A percentile compares a stretch with the other conserved stretches of the same genome.
Evolutionary conservation across 2,329 filamentous ascomycete species (phyloP).

Genomic region (Alternaria tenuissima): DNA sequence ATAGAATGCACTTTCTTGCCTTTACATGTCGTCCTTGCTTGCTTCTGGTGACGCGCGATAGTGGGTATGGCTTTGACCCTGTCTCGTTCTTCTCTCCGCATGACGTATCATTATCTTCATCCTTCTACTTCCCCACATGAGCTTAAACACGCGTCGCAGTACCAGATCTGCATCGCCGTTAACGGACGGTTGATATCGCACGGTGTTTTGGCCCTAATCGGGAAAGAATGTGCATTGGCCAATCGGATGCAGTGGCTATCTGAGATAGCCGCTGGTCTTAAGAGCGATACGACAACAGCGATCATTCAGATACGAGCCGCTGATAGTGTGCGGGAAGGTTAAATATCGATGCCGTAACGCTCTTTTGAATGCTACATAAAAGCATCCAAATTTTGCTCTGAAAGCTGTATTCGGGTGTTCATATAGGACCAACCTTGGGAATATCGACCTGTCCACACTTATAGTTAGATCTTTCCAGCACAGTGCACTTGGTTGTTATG

Average conservation of each 20-base stretch:
- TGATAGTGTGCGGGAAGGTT: not conserved
- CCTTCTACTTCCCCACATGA: not conserved
- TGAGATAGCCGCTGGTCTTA: not conserved
- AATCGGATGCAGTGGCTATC: slow-evolving; percentile 1
- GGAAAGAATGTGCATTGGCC: slow-evolving; percentile 21
- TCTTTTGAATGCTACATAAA: not conserved
- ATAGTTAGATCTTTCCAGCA: not conserved
- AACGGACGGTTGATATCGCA: slow-evolving; percentile 11
- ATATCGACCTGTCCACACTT: not conserved
- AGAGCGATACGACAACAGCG: not conserved
- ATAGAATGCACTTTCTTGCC: slow-evolving; percentile 1
- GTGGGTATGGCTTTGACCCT: not conserved
- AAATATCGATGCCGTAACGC: not conserved
- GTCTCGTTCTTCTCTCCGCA: not conserved
- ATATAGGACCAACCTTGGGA: not conserved
- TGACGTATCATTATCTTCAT: slow-evolving; percentile 3
- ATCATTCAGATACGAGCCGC: not conserved
- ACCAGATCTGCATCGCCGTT: slow-evolving; percentile 9
- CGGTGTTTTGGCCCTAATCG: slow-evolving; percentile 13
- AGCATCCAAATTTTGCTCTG: not conserved
- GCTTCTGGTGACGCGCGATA: not conserved
- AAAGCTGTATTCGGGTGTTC: not conserved
- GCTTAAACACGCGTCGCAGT: not conserved
- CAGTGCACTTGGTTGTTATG: not conserved
- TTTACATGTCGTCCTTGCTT: not conserved